phyloP scores from a whole-genome alignment of 257 asterid genomes.

The Cruciata laevipes region DNA sequence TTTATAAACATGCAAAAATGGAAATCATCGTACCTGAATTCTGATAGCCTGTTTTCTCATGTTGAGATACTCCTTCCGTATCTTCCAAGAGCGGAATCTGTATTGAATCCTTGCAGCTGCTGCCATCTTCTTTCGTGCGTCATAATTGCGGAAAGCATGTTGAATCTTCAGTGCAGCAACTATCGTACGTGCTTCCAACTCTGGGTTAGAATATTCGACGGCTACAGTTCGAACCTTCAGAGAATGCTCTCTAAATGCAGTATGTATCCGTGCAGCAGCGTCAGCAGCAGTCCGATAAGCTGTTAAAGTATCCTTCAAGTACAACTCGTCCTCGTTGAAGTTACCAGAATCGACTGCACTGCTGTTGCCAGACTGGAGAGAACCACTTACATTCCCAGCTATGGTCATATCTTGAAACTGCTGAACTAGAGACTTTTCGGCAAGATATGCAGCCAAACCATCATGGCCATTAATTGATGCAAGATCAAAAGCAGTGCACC shows the following conservation, averaged over 20 bases:
- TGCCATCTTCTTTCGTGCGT: slow-evolving; percentile 53
- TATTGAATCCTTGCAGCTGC: slow-evolving; percentile 92
- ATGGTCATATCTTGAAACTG: slow-evolving; percentile 86
- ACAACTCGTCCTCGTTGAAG: slow-evolving; percentile 60
- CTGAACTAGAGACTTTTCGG: slow-evolving; percentile 81
- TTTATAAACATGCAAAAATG: neutral
- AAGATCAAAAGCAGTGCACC: slow-evolving; percentile 84
- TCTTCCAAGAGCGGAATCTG: slow-evolving; percentile 85
- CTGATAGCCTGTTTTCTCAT: slow-evolving; percentile 76
- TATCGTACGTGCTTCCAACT: slow-evolving; percentile 71
- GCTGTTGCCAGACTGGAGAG: slow-evolving; percentile 45
- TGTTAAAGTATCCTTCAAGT: slow-evolving; percentile 71
- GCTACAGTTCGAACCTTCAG: slow-evolving; percentile 39
- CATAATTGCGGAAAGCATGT: slow-evolving; percentile 81
- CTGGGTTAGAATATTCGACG: slow-evolving; percentile 58
- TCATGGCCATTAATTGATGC: slow-evolving; percentile 71
- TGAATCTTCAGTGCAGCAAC: slow-evolving; percentile 98
- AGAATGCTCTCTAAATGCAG: slow-evolving; percentile 87
- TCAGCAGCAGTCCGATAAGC: slow-evolving; percentile 97
- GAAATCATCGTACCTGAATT: slow-evolving; percentile 59
- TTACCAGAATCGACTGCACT: slow-evolving; percentile 37
- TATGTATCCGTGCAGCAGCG: slow-evolving; percentile 94
- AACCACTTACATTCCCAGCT: slow-evolving; percentile 92
- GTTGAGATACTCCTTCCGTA: slow-evolving; percentile 72
- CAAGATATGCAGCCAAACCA: slow-evolving; percentile 96